These are phyloP conservation scores for Lodderomyces beijingensis DNA, from an alignment of 1,139 yeast genomes.

Conservation along the genomic window DNA sequence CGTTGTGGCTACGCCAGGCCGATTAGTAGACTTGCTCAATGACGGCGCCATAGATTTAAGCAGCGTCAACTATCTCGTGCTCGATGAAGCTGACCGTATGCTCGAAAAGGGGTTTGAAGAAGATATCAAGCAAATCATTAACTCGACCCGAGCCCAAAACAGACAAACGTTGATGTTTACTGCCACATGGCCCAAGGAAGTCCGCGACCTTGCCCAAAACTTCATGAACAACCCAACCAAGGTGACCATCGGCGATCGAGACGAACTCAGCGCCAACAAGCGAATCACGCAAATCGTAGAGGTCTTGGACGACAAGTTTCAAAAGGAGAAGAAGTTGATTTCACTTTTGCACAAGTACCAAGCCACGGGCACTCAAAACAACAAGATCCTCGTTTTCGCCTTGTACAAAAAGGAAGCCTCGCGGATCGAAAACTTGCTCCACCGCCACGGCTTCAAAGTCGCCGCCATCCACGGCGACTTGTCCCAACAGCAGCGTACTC, in stretches of 20 bases:
- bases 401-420: slow-evolving; percentile 95
- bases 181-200: slow-evolving; percentile 90
- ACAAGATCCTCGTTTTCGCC: slow-evolving; percentile 87
- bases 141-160: slow-evolving; percentile 38
- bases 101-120: slow-evolving; percentile 94
- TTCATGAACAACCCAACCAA: slow-evolving; percentile 84
- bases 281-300: slow-evolving; percentile 91
- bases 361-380: slow-evolving; percentile 62
- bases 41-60: slow-evolving; percentile 79
- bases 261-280: slow-evolving; percentile 90
- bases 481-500: slow-evolving; percentile 87
- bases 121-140: slow-evolving; percentile 81
- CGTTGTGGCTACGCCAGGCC: slow-evolving; percentile 96
- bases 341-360: slow-evolving; percentile 74
- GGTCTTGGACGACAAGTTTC: slow-evolving; percentile 80
- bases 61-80: slow-evolving; percentile 69
- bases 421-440: slow-evolving; percentile 74
- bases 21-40: slow-evolving; percentile 83
- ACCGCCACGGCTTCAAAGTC: slow-evolving; percentile 69
- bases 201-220: slow-evolving; percentile 83
- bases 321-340: slow-evolving; percentile 73
- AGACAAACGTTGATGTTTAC: slow-evolving; percentile 89
- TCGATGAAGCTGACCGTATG: slow-evolving; percentile 99
- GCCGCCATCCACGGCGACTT: slow-evolving; percentile 97
- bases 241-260: slow-evolving; percentile 90